Percentiles rank a stretch among this genome's conserved stretches.
Conservation (phyloP, 805 yeast species). For the Priceomyces haplophilus region DNA sequence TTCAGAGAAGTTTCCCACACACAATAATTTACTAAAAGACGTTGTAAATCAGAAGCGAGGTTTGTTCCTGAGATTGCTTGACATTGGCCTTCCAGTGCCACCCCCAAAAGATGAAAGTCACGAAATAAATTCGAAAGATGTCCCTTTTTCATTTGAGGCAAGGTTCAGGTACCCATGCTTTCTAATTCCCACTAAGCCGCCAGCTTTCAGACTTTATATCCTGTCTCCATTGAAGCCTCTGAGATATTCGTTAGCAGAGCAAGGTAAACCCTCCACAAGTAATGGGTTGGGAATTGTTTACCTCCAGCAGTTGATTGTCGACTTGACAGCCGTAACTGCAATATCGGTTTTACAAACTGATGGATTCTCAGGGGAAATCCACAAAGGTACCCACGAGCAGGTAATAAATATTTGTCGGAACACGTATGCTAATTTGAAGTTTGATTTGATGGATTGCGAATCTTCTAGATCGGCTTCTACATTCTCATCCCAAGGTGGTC, state of each 20-base stretch:
- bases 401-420: constrained; percentile 28
- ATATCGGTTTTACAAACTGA: constrained; percentile 25
- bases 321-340: constrained; percentile 25
- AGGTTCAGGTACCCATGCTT: constrained; percentile 48
- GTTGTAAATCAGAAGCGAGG: constrained; percentile 14
- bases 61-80: constrained; percentile 28
- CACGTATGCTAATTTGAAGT: constrained; percentile 29
- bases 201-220: constrained; percentile 33
- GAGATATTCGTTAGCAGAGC: constrained; percentile 25
- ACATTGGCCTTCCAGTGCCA: constrained; percentile 11
- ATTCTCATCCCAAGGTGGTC: constrained; percentile 11
- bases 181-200: constrained; percentile 42
- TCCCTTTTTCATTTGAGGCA: constrained; percentile 45
- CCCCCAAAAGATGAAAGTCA: constrained; percentile 11
- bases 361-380: constrained; percentile 20
- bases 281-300: constrained; percentile 48
- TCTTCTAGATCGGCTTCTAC: constrained; percentile 24
- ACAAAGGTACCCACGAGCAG: constrained; percentile 25
- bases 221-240: constrained; percentile 29
- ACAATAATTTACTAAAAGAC: background rate
- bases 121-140: constrained; percentile 30
- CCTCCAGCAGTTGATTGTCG: constrained; percentile 38
- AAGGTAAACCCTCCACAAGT: constrained; percentile 35
- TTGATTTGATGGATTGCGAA: constrained; percentile 39
- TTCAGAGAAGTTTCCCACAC: constrained; percentile 5